Evolutionary conservation across 1,284 basidiomycete genomes (phyloP), one percentile per base, ranked within the genome.

Genomic region (Trichosporon sp.): DNA sequence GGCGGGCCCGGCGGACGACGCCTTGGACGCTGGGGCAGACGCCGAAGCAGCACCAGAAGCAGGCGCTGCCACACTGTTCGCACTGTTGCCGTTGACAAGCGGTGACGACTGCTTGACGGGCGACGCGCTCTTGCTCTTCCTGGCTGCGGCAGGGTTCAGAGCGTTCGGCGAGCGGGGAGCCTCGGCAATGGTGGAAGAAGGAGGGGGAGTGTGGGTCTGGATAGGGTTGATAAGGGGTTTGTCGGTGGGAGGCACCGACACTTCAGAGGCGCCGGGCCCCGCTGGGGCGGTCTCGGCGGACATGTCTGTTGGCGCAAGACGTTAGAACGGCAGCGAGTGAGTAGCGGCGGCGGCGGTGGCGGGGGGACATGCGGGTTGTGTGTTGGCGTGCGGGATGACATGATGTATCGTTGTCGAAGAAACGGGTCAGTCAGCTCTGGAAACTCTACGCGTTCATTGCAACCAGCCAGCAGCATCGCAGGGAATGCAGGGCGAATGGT

Each of bases 141-240:
- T 51, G n/a, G 47, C 21, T 9, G 27, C 23, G 47, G 74, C 74
- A 2, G 73, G 69, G 58, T 78, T 75, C 25, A 66, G 47, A 12
- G 76, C 67, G 35, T 76, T 76, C 11, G 78, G 78, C 2, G 73
- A 75, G 44, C 73, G 74, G 4, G 78, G 75, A 1, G 78, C 76
- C 67, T 80, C 79, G 15, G 73, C 78, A 1, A 78, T 68, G 15
- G 77, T 80, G 2, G 78, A 80, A 8, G 76, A 73, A 11, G 77
- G 75, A 23, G 79, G 75, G 18, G 75, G 56, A 1, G 29, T 42
- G 63, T 62, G 58, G 8, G 68, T 71, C 53, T 78, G 78, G 27
- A 79, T 68, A 18, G 78, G 78, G 66, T 78, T 80, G 47, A 78
- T 75, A 15, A 79, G 72, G 15, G 78, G 77, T 67, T 80, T 80